phyloP scores from a whole-genome alignment of 768 basidiomycete genomes.

The Leccinum rimulosum region DNA sequence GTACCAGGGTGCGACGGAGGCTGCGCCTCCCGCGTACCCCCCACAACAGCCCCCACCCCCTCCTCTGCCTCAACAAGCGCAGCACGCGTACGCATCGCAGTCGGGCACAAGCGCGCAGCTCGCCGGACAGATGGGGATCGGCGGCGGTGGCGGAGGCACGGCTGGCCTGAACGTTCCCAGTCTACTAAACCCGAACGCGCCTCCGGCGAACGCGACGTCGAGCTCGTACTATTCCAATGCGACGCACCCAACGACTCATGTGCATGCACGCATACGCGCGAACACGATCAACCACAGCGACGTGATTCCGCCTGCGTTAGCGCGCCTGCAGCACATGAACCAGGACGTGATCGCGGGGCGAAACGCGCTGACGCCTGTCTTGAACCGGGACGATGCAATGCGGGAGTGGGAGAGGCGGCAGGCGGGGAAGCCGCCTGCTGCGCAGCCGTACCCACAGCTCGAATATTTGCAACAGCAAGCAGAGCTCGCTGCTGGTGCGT shows the following conservation, averaged over 20 bases:
- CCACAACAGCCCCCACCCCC: constrained; percentile 29
- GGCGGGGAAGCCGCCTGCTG: constrained; percentile 64
- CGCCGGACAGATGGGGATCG: constrained; percentile 16
- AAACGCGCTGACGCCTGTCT: constrained; percentile 87
- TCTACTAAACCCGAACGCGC: constrained; percentile 44
- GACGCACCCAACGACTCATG: constrained; percentile 11
- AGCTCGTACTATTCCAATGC: constrained; percentile 61
- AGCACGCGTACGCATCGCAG: constrained; percentile 28
- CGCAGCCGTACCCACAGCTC: constrained; percentile 83
- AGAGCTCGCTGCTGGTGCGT: constrained; percentile 65
- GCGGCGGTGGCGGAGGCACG: constrained; percentile 6
- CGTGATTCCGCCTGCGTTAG: constrained; percentile 90
- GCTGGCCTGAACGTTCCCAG: constrained; percentile 20
- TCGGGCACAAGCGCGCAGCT: constrained; percentile 20
- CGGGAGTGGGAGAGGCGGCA: constrained; percentile 95
- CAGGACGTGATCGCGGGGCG: constrained; percentile 69
- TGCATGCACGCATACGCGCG: constrained; percentile 66
- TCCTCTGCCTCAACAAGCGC: constrained; percentile 17
- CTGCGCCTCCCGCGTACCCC: constrained; percentile 18
- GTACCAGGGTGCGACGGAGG: constrained; percentile 23
- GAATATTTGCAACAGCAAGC: constrained; percentile 94
- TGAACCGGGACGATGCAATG: constrained; percentile 93
- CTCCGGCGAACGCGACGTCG: constrained; percentile 37
- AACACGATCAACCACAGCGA: constrained; percentile 91
- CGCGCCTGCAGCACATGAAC: constrained; percentile 85